A percentile compares a stretch with the other conserved stretches of the same genome.
Conservation (phyloP, 345 rosid species). For the Fremontodendron californicum region DNA sequence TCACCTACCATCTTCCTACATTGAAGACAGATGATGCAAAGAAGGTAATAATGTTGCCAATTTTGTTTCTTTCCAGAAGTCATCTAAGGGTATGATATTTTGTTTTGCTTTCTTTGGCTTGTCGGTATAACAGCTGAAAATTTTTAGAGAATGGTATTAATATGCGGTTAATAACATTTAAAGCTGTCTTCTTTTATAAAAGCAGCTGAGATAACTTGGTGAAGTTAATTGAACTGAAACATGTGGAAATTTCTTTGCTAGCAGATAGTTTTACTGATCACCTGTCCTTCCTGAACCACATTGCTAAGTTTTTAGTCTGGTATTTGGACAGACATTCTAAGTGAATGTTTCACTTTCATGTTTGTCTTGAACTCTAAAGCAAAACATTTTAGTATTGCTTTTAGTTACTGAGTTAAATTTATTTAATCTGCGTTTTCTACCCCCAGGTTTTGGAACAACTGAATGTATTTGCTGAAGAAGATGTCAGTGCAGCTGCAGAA, state of each 20-base stretch:
- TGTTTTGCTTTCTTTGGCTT: neutral
- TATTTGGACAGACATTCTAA: neutral
- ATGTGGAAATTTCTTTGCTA: slow-evolving; percentile 1
- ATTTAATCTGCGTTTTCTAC: slow-evolving; percentile 3
- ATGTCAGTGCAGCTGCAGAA: slow-evolving; percentile 65
- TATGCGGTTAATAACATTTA: neutral
- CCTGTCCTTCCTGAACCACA: neutral
- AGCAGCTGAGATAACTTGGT: neutral
- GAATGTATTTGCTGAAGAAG: slow-evolving; percentile 69
- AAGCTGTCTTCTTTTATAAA: neutral
- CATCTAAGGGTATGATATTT: neutral
- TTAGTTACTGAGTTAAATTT: slow-evolving; percentile 1
- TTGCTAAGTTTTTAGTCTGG: neutral
- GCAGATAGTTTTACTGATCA: neutral
- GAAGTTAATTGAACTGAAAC: neutral
- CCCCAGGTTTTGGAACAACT: slow-evolving; percentile 65
- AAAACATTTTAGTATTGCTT: neutral
- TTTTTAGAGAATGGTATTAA: neutral
- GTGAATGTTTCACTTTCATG: neutral
- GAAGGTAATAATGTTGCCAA: slow-evolving; percentile 45
- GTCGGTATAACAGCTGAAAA: neutral
- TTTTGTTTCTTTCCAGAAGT: neutral
- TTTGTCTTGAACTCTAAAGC: neutral
- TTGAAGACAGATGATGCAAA: slow-evolving; percentile 69
- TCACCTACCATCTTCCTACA: slow-evolving; percentile 68